Evolutionary conservation across 768 basidiomycete species (phyloP), one percentile per base, ranked within the genome.

Genomic region (Phylloporus sp.): DNA sequence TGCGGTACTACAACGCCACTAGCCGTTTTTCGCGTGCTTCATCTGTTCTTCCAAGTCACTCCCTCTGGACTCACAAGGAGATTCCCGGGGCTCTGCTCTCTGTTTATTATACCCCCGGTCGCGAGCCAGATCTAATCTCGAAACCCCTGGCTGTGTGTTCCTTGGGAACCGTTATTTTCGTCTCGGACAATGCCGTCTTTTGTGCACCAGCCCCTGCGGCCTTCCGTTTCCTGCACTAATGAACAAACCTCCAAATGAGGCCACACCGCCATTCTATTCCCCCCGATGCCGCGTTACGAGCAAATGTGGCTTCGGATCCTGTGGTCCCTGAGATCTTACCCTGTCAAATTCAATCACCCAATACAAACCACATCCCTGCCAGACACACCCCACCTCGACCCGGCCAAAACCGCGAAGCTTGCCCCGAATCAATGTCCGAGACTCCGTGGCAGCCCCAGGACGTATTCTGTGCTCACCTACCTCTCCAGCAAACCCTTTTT

Each of bases 351-450:
- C 42, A 27, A 3, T 32, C 29, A 35, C 11, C 18, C 40, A 42
- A 42, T 42, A 16, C 40, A 42, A 42, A 6, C n/a, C 42, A 43
- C 42, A 57, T 54, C 56, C 32, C 13, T 15, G 5, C 5, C 45
- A 60, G 32, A 34, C 10, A 15, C 13, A 34, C 32, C 42, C 43
- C 42, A 23, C 40, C 27, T 42, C 32, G 31, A n/a, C 28, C 20
- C 44, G 15, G n/a, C 53, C 32, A 7, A 43, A 53, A 54, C 65
- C 65, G 66, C 65, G 65, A 66, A 66, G 63, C 63, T 66, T 66
- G 55, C 56, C 39, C 39, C 31, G 38, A 48, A 61, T 66, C 65
- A 66, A 66, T 64, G 62, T 65, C 63, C 65, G 65, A 60, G 60
- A 57, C 65, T 63, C 63, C 65, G 65, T 66, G 64, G 54, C 64